Conservation (phyloP, 768 basidiomycete species). For the Boletus insuetus region DNA sequence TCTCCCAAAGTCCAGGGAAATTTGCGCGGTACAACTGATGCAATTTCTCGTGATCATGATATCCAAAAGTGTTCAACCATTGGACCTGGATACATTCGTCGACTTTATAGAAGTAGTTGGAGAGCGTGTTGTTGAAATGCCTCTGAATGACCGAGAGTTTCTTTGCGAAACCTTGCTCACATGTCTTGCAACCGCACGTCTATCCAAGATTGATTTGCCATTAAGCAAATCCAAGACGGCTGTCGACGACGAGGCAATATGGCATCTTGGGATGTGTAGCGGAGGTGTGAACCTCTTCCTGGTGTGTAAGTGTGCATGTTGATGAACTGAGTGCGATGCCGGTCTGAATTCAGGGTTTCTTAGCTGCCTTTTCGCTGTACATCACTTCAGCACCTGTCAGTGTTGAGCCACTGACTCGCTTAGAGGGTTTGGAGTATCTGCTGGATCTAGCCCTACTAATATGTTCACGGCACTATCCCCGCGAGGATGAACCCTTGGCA, state of each 20-base stretch:
- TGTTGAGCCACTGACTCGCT: slow-evolving; percentile 37
- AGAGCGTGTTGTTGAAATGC: slow-evolving; percentile 13
- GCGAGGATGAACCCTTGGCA: slow-evolving; percentile 50
- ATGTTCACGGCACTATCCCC: slow-evolving; percentile 41
- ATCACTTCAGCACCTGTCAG: slow-evolving; percentile 29
- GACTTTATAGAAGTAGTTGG: slow-evolving; percentile 16
- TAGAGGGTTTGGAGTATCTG: slow-evolving; percentile 47
- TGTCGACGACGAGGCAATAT: slow-evolving; percentile 36
- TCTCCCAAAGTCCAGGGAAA: slow-evolving; percentile 3
- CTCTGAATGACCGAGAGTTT: slow-evolving; percentile 2
- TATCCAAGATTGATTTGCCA: slow-evolving; percentile 10
- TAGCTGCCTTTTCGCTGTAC: slow-evolving; percentile 50
- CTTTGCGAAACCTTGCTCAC: slow-evolving; percentile 38
- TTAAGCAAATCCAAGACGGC: neutral
- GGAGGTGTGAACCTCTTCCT: slow-evolving; percentile 34
- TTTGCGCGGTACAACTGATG: slow-evolving; percentile 17
- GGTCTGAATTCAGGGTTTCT: neutral
- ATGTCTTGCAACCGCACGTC: slow-evolving; percentile 30
- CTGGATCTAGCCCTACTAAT: slow-evolving; percentile 49
- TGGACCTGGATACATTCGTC: neutral
- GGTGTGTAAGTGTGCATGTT: slow-evolving; percentile 37
- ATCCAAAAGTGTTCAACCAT: slow-evolving; percentile 14
- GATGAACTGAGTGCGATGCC: neutral
- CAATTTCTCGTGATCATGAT: slow-evolving; percentile 26
- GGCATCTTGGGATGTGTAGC: slow-evolving; percentile 33